These are phyloP conservation scores for Lumnitzera littorea DNA, from an alignment of 345 rosid species.

Conservation along the genomic window DNA sequence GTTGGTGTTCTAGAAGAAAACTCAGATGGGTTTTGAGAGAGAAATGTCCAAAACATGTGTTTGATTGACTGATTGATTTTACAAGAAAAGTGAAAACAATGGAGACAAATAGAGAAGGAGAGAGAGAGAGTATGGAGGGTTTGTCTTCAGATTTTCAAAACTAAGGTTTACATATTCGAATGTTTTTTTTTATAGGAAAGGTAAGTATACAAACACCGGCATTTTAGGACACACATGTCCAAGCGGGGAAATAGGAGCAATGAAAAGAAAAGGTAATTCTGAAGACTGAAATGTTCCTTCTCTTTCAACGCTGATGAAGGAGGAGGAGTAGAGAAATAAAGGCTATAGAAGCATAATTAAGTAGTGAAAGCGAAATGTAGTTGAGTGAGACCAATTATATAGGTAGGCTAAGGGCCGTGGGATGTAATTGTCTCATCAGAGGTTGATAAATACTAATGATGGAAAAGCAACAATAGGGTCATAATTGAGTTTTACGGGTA, in stretches of 20 bases:
- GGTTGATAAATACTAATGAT: neutral
- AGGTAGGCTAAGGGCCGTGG: constrained; percentile 23
- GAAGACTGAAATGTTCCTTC: constrained; percentile 24
- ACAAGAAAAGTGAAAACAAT: constrained; percentile 9
- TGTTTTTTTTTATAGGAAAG: constrained; percentile 22
- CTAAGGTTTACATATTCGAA: constrained; percentile 2
- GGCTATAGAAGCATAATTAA: no score
- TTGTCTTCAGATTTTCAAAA: no score
- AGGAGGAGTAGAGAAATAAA: no score
- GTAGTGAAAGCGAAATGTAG: no score
- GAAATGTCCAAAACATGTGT: constrained; percentile 4
- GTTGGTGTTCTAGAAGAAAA: neutral
- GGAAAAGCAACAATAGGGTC: no score
- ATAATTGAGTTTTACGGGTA: no score
- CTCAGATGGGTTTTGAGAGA: neutral
- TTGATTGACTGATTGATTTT: neutral
- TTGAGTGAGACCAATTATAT: no score
- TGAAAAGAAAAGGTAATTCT: constrained; percentile 26
- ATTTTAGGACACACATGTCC: constrained; percentile 1
- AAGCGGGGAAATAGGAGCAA: constrained; percentile 22
- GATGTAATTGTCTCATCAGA: constrained; percentile 3
- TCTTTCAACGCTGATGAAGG: no score
- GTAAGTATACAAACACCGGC: constrained; percentile 2
- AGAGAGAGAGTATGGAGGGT: no score
- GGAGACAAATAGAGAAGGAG: constrained; percentile 5